phyloP scores from a whole-genome alignment of 164 flowering plant genomes.

The Kalanchoe fedtschenkoi region DNA sequence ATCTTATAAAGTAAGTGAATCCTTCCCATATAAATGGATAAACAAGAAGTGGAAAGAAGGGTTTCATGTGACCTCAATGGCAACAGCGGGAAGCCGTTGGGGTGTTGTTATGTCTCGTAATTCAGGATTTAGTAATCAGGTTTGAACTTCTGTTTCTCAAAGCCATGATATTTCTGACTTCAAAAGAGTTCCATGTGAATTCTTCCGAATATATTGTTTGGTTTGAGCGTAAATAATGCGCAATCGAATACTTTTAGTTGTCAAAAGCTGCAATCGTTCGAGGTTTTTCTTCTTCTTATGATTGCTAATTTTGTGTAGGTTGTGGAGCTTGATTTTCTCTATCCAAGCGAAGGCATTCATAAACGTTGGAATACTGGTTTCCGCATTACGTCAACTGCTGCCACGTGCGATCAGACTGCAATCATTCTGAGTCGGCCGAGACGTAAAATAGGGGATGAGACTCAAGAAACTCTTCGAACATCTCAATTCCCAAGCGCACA shows the following conservation, averaged over 20 bases:
- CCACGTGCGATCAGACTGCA: slow-evolving; percentile 80
- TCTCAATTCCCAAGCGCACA: slow-evolving; percentile 20
- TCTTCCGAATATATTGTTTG: neutral
- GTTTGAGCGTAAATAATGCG: neutral
- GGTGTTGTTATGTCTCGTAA: slow-evolving; percentile 92
- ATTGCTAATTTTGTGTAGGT: slow-evolving; percentile 30
- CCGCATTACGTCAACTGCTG: slow-evolving; percentile 72
- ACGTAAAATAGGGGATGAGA: slow-evolving; percentile 67
- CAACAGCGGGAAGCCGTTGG: slow-evolving; percentile 86
- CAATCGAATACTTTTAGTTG: neutral
- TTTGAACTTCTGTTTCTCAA: slow-evolving; percentile 13
- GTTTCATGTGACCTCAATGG: slow-evolving; percentile 87
- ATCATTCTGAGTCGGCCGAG: slow-evolving; percentile 66
- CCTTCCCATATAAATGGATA: slow-evolving; percentile 88
- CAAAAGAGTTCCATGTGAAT: neutral
- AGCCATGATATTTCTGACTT: too few species aligned
- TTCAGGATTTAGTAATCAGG: slow-evolving; percentile 85
- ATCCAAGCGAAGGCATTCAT: slow-evolving; percentile 87
- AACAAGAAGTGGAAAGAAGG: slow-evolving; percentile 91
- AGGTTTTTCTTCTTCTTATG: neutral
- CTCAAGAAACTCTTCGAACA: slow-evolving; percentile 48
- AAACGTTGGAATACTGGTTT: slow-evolving; percentile 75
- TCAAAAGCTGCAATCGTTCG: neutral
- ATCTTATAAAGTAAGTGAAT: slow-evolving; percentile 85
- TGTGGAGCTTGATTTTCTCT: slow-evolving; percentile 86